phyloP scores from a whole-genome alignment of 805 yeast species.

The Candida pini region DNA sequence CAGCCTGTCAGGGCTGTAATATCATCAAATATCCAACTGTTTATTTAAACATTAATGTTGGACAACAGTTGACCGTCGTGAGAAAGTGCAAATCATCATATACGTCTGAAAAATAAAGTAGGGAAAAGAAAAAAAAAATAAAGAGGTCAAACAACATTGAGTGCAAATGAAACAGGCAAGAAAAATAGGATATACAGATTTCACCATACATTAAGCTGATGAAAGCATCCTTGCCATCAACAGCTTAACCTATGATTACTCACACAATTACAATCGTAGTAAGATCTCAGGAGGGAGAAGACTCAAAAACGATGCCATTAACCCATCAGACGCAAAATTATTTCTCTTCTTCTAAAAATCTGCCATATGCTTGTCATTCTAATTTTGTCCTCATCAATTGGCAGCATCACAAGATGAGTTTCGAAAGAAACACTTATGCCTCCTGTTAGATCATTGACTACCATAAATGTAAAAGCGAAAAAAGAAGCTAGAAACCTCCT shows the following conservation, averaged over 20 bases:
- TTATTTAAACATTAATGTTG: slow-evolving; percentile 23
- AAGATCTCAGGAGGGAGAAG: background rate
- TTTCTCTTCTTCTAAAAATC: slow-evolving; percentile 60
- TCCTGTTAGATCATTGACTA: too few species aligned
- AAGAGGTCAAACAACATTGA: background rate
- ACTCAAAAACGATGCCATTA: slow-evolving; percentile 1
- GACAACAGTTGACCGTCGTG: slow-evolving; percentile 41
- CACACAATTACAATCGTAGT: background rate
- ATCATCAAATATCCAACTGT: slow-evolving; percentile 51
- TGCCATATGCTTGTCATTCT: slow-evolving; percentile 98
- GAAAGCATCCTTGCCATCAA: background rate
- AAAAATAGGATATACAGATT: background rate
- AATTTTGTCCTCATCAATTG: slow-evolving; percentile 63
- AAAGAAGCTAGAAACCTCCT: slow-evolving; percentile 3
- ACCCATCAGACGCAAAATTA: slow-evolving; percentile 54
- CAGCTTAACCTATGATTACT: background rate
- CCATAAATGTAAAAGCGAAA: background rate
- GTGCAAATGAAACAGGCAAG: background rate
- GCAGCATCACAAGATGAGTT: slow-evolving; percentile 4
- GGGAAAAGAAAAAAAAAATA: background rate
- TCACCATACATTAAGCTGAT: background rate
- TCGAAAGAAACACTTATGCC: too few species aligned
- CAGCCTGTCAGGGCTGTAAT: slow-evolving; percentile 83
- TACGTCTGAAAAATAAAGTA: slow-evolving; percentile 17
- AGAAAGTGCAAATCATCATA: slow-evolving; percentile 38